Evolutionary conservation across 1,139 yeast species (phyloP).

Genomic region (Yamadazyma trypodendri): DNA sequence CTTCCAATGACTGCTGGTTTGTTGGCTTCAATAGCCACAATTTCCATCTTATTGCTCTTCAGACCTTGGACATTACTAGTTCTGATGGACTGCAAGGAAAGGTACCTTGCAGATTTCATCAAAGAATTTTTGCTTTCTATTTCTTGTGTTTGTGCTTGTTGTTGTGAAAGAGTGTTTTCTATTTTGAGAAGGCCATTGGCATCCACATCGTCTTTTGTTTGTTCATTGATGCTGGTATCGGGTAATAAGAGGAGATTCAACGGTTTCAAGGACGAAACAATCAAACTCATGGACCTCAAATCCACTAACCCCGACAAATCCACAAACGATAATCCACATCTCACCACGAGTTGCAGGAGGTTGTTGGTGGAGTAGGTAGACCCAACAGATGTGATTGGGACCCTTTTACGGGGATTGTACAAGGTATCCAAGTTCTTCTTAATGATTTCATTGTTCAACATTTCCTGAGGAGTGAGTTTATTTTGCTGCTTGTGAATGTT

Average conservation of each 20-base stretch:
- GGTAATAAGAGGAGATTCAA: constrained; percentile 62
- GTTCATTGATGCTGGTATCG: constrained; percentile 35
- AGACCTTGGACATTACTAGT: constrained; percentile 20
- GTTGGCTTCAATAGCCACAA: constrained; percentile 37
- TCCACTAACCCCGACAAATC: constrained; percentile 89
- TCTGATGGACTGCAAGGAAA: constrained; percentile 35
- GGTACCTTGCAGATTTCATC: constrained; percentile 27
- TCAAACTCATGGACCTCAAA: constrained; percentile 74
- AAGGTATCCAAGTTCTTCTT: constrained; percentile 56
- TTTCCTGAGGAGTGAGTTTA: constrained; percentile 46
- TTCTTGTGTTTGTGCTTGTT: constrained; percentile 27
- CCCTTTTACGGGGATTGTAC: constrained; percentile 53
- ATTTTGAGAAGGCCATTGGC: constrained; percentile 30
- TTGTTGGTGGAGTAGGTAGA: constrained; percentile 20
- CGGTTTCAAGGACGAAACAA: constrained; percentile 79
- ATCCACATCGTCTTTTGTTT: constrained; percentile 16
- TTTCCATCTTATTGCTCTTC: constrained; percentile 25
- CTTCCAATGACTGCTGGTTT: constrained; percentile 54
- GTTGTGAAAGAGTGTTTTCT: constrained; percentile 30
- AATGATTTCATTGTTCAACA: constrained; percentile 41
- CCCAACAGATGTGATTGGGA: constrained; percentile 21
- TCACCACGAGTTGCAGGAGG: constrained; percentile 42
- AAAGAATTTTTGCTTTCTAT: constrained; percentile 24
- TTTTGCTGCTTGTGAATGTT: constrained; percentile 19
- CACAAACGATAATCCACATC: constrained; percentile 74